Base-by-base conservation (phyloP, 148 eudicot genomes). In the Heliosperma pusillum region DNA sequence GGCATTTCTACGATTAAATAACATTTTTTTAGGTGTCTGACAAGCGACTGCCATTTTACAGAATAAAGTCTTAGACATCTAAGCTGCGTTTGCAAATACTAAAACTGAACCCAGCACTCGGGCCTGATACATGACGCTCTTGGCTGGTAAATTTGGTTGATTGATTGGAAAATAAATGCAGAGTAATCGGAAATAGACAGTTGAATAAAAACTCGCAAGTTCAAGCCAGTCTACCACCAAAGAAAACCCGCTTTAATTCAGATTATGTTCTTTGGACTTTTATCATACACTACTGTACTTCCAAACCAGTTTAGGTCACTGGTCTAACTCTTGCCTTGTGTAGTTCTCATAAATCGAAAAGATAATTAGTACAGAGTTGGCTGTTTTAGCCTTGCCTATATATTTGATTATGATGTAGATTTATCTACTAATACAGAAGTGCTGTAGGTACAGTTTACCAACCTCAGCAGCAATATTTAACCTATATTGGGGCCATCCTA, bases 391-490 rank as follows among this genome's bases (percentile, higher is more conserved):
- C 74, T 47, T 74, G 70, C 78, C 74, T 74, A 79, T 69, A 55
- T 61, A 20, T 67, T 45, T 68, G 53, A 13, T 56, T 52, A 70
- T 71, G 40, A 58, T 53, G 53, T 45, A 66, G 4, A 75, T 42
- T 58, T 40, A 72, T 72, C 77, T 80, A 71, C 69, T 80, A 65
- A 50, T 80, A 80, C 79, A 80, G 72, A 60, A 72, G 76, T 19
- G 80, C 79, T 72, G 50, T 16, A 72, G 80, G 74, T 66, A 29
- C 10, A 66, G 62, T 72, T 59, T 9, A 64, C 53, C 64, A 52
- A 47, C 77, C 74, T 76, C 69, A 58, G 83, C 69, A 58, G 83
- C 69, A 47, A 50, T 60, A 59, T 76, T 64, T 19, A 58, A 52
- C 62, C 76, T 58, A 45, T 59, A 72, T 71, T 36, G 58, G 76